Percentiles rank a stretch among this genome's conserved stretches.
Evolutionary conservation across 257 asterid species (phyloP).

Genomic region (Nicotiana obtusifolia): DNA sequence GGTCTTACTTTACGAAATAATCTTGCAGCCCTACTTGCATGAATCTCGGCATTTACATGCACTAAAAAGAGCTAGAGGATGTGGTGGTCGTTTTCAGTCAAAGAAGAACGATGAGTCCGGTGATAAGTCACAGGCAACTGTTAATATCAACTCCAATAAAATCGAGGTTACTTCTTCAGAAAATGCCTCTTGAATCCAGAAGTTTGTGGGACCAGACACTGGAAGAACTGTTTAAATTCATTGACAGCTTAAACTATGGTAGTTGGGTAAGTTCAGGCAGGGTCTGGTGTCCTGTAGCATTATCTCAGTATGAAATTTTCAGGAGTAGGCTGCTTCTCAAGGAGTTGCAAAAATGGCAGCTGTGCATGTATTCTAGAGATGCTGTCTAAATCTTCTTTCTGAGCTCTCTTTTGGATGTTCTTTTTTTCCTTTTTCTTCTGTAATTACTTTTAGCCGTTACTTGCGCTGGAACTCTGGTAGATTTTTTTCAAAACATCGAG

Average conservation of each 20-base stretch:
- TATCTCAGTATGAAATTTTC: slow-evolving; percentile 21
- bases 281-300: slow-evolving; percentile 2
- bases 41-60: slow-evolving; percentile 96
- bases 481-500: too few species aligned
- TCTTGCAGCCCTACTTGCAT: slow-evolving; percentile 87
- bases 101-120: slow-evolving; percentile 41
- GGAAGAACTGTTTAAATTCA: background rate
- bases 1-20: background rate
- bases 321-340: background rate
- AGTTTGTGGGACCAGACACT: background rate
- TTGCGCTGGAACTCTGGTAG: too few species aligned
- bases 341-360: too few species aligned
- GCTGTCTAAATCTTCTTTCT: too few species aligned
- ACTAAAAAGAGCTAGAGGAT: slow-evolving; percentile 74
- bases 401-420: too few species aligned
- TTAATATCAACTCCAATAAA: slow-evolving; percentile 38
- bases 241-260: background rate
- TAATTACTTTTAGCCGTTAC: too few species aligned
- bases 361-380: too few species aligned
- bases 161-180: slow-evolving; percentile 27
- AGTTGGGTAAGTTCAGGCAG: background rate
- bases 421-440: too few species aligned
- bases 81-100: slow-evolving; percentile 73
- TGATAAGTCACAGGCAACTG: slow-evolving; percentile 31
- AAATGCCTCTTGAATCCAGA: slow-evolving; percentile 31